Percentiles rank a stretch among this genome's conserved stretches.
Conservation (phyloP, 164 flowering plant genomes). For the Sedum album region DNA sequence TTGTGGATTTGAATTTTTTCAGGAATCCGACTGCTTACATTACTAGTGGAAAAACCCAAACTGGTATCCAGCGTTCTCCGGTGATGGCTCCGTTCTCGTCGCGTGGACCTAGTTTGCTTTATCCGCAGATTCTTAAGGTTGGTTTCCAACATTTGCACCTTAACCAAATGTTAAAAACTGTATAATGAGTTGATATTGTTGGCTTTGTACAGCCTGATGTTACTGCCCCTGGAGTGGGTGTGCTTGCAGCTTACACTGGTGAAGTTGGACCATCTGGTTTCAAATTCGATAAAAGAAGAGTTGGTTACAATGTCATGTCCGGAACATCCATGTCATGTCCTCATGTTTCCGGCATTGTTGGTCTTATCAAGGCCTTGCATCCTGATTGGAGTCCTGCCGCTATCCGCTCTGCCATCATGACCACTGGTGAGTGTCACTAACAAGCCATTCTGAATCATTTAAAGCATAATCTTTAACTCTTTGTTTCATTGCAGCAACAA, state of each 20-base stretch:
- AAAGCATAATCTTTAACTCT: neutral
- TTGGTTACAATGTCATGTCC: neutral
- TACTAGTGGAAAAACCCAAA: neutral
- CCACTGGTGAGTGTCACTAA: neutral
- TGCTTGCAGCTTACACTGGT: slow-evolving; percentile 1
- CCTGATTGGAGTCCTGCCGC: slow-evolving; percentile 10
- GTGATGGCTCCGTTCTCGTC: neutral
- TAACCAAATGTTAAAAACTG: neutral
- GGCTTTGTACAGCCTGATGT: neutral
- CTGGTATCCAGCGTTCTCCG: neutral
- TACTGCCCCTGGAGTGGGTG: neutral
- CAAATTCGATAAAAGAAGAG: neutral
- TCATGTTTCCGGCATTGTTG: slow-evolving; percentile 6
- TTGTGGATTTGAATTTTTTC: neutral
- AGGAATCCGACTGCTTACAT: neutral
- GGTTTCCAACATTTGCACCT: neutral
- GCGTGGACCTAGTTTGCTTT: neutral
- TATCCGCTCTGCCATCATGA: slow-evolving; percentile 7
- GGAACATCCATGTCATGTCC: slow-evolving; percentile 10
- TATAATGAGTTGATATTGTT: neutral
- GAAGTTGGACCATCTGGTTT: neutral
- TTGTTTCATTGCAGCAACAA: neutral
- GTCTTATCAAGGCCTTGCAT: neutral
- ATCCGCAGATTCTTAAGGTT: slow-evolving; percentile 3
- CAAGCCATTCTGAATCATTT: neutral